Base-by-base conservation (phyloP, 257 asterid species). In the Przewalskia tangutica region DNA sequence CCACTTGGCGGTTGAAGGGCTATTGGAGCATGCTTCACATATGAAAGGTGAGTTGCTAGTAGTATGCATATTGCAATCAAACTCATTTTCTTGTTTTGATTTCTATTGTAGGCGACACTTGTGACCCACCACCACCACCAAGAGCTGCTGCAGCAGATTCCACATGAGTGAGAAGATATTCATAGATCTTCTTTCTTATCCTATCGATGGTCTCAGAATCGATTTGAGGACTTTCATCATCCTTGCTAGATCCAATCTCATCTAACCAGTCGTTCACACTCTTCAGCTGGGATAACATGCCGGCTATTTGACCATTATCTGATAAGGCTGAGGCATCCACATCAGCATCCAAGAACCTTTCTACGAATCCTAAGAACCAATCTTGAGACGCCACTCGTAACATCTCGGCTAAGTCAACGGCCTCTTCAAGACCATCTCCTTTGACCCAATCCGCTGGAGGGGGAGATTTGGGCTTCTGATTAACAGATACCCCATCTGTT, bases 91-190 rank as follows among this genome's bases (percentile, higher is more conserved):
- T 92, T 68, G 78, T 85, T 83, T 89, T 92, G n/a, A 89, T 81
- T 78, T 92, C 94, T 8, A 76, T 53, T 64, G 54, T 62, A 40
- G 87, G 82, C 51, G 91, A 89, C 55, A 91, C 83, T 14, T 90
- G 95, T 8, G 92, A 40, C 59, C 98, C 98, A 79, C 92, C 93
- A 14, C 93, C 88, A 51, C 94, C 90, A 55, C 97, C 98, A 82
- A 94, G 95, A 44, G 97, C 99, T 20, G 97, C 97, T 4, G 99
- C 99, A 40, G 98, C 98, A 76, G 97, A 94, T 82, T 95, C 99
- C 1, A 95, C 98, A 20, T 95, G 99, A 0, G 97, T 95, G 62
- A 95, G 98, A 82, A 95, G 97, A 86, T 95, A 95, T 88, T 94
- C 99, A 3, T 95, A 95, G 38, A 94, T 95, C 93, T 94, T 95